These are phyloP conservation scores for Durotheca rogersii DNA, from an alignment of 495 filamentous ascomycete species.

Conservation along the genomic window DNA sequence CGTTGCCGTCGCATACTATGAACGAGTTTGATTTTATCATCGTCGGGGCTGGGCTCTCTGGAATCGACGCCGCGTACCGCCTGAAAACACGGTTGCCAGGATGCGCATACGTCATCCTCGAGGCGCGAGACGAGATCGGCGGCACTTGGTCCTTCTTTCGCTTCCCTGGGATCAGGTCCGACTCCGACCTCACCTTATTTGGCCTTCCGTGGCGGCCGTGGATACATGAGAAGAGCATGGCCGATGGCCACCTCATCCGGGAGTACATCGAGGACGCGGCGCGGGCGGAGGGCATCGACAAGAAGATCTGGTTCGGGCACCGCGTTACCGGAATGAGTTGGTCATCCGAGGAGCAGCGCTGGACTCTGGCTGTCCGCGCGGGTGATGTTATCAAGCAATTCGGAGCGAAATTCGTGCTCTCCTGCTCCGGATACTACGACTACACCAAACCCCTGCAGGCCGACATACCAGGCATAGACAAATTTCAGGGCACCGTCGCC, in stretches of 20 bases:
- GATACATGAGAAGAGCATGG: constrained; percentile 59
- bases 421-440: constrained; percentile 66
- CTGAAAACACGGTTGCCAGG: constrained; percentile 61
- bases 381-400: constrained; percentile 48
- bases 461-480: constrained; percentile 58
- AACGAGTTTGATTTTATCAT: constrained; percentile 61
- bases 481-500: constrained; percentile 54
- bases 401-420: constrained; percentile 58
- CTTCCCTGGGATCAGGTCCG: constrained; percentile 68
- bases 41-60: constrained; percentile 72
- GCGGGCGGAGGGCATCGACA: constrained; percentile 61
- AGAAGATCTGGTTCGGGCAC: constrained; percentile 60
- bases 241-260: constrained; percentile 57
- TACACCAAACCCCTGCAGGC: constrained; percentile 59
- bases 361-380: constrained; percentile 55
- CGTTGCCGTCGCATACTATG: background rate
- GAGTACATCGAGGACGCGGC: constrained; percentile 65
- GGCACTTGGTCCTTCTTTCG: constrained; percentile 76
- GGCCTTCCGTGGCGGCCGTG: constrained; percentile 70
- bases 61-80: constrained; percentile 73
- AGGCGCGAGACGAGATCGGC: constrained; percentile 60
- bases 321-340: constrained; percentile 57
- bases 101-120: constrained; percentile 60
- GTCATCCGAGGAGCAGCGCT: constrained; percentile 58
- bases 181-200: constrained; percentile 66